Evolutionary conservation across 2,329 filamentous ascomycete species (phyloP).

Genomic region (Nigrospora oryzae): DNA sequence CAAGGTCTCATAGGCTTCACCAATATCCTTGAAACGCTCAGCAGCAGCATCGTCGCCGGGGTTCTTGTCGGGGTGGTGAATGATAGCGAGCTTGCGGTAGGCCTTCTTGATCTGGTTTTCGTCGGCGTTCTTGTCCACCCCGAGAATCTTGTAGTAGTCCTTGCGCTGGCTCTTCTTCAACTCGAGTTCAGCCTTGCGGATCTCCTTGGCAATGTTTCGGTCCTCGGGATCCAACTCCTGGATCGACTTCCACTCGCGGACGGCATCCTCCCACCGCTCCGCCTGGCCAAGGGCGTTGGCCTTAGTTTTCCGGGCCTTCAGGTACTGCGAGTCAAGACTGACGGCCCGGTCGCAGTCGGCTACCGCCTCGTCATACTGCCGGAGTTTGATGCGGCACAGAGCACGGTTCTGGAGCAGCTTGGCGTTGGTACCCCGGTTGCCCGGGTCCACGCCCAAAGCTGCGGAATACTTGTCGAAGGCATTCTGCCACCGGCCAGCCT

Average conservation of each 20-base stretch:
- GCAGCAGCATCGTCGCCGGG: conserved; percentile 76
- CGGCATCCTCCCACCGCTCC: conserved; percentile 86
- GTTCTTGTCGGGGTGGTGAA: conserved; percentile 97
- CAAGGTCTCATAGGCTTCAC: conserved; percentile 92
- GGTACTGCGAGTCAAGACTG: conserved; percentile 73
- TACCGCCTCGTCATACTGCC: conserved; percentile 75
- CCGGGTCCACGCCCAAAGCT: conserved; percentile 76
- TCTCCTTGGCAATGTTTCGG: conserved; percentile 70
- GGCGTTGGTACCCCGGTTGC: conserved; percentile 86
- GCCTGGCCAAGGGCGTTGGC: conserved; percentile 81
- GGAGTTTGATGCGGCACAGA: conserved; percentile 73
- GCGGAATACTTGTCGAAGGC: conserved; percentile 80
- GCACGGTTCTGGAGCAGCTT: conserved; percentile 94
- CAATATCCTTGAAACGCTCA: conserved; percentile 93
- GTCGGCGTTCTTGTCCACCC: conserved; percentile 74
- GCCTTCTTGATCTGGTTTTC: conserved; percentile 91
- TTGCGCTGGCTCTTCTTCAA: conserved; percentile 96
- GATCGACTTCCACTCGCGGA: conserved; percentile 81
- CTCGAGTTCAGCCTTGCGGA: conserved; percentile 85
- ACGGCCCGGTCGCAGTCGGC: conserved; percentile 80
- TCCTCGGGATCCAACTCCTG: conserved; percentile 79
- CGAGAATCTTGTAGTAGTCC: conserved; percentile 98
- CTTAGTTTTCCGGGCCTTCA: conserved; percentile 87
- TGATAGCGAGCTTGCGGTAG: conserved; percentile 88
- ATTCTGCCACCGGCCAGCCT: conserved; percentile 67